Evolutionary conservation across 352 stramenopile genomes (phyloP).

Genomic region (Pythium dissotocum): DNA sequence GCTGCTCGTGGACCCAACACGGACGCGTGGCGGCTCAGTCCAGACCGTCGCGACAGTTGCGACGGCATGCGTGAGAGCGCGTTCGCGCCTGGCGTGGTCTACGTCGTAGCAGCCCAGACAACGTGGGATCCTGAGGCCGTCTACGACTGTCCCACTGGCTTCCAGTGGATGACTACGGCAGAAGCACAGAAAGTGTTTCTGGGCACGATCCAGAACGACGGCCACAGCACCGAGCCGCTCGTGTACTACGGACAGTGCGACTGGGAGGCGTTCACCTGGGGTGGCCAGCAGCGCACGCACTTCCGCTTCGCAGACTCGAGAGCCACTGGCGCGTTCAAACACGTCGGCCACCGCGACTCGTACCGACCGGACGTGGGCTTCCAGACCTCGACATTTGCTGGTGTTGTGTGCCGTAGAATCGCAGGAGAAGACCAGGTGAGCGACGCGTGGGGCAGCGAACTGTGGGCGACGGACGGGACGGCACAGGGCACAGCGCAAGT

Average conservation of each 20-base stretch:
- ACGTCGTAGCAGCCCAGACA: conserved; percentile 61
- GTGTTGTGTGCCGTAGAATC: conserved; percentile 22
- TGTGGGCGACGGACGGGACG: conserved; percentile 88
- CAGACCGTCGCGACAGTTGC: conserved; percentile 59
- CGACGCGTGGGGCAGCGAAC: conserved; percentile 37
- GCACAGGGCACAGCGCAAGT: conserved; percentile 60
- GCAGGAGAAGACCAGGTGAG: neutral
- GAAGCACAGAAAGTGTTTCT: conserved; percentile 54
- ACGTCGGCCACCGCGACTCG: conserved; percentile 75
- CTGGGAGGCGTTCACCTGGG: conserved; percentile 80
- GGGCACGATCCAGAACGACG: conserved; percentile 32
- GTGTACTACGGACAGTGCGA: conserved; percentile 88
- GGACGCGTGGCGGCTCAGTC: conserved; percentile 51
- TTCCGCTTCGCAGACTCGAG: conserved; percentile 89
- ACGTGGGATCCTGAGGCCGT: conserved; percentile 59
- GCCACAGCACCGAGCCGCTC: conserved; percentile 33
- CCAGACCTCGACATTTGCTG: conserved; percentile 32
- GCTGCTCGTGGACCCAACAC: conserved; percentile 60
- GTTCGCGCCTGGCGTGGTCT: conserved; percentile 60
- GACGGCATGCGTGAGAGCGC: conserved; percentile 63
- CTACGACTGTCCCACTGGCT: conserved; percentile 88
- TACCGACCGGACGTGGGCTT: conserved; percentile 57
- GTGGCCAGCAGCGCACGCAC: conserved; percentile 49
- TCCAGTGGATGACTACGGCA: conserved; percentile 81
- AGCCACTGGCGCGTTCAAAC: conserved; percentile 80